Evolutionary conservation across 495 filamentous ascomycete species (phyloP), one percentile per base, ranked within the genome.

Genomic region (Staphylotrichum tortipilum): DNA sequence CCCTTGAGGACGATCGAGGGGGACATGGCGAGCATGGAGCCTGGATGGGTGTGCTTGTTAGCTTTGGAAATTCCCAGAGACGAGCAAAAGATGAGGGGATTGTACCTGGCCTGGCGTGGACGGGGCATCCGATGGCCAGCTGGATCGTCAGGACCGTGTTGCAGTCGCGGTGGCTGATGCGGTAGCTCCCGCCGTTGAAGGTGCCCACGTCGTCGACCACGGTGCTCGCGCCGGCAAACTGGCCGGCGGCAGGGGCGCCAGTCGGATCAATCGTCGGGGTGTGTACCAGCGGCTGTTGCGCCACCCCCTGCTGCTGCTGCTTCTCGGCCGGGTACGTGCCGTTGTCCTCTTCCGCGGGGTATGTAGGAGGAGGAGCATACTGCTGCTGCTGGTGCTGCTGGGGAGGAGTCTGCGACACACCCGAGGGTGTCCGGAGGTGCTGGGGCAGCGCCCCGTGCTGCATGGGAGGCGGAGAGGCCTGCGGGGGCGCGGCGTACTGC

Each of bases 11-110:
- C 86, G 31, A 97, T 77, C 3, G 83, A 85, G 6, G 88, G 83
- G 9, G 88, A 88, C 94, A 97, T 98, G 44, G 87, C 86, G 53
- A 98, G 87, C 89, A 98, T 95, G 36, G 78, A 76, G 34, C 88
- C 86, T 87, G 31, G 2, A 18, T 18, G 23, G 15, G 14, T 12
- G 28, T 11, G 26, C 30, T n/a, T n/a, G 43, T 45, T 24, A 45
- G 43, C 12, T 29, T 9, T 22, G n/a, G 24, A 19, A 4, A 9
- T 38, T 31, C 28, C 11, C 9, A 15, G 8, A 28, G 22, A 31
- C 9, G 31, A 1, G 2, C 18, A 2, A 21, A 30, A 1, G 11
- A n/a, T 49, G 14, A 26, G 7, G 19, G 24, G 7, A 14, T 59
- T 67, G 49, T 75, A 81, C 88, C 89, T 34, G 92, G 89, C 57